Evolutionary conservation across 805 yeast species (phyloP).

Genomic region (Candida tammaniensis): DNA sequence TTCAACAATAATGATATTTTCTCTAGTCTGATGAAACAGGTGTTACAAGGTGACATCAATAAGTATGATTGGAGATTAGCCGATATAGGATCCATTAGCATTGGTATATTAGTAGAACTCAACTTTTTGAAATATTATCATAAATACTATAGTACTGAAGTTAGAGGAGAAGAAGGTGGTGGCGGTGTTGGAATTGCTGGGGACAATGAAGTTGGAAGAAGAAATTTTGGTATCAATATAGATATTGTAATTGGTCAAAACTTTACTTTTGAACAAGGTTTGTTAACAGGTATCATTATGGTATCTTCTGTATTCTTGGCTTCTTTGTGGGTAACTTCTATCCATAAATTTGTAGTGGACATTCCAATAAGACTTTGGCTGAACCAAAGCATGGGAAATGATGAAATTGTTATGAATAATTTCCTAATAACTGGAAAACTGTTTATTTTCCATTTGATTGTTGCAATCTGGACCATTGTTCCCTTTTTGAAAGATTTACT

Average conservation of each 20-base stretch:
- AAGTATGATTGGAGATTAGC: slow-evolving; percentile 11
- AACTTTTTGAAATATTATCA: slow-evolving; percentile 9
- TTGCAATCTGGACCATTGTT: slow-evolving; percentile 8
- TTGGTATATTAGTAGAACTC: slow-evolving; percentile 11
- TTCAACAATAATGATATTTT: too few species aligned
- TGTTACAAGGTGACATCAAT: slow-evolving; percentile 2
- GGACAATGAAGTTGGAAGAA: neutral
- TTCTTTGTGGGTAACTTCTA: slow-evolving; percentile 17
- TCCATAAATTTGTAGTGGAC: slow-evolving; percentile 22
- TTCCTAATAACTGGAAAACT: neutral
- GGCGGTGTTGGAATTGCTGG: neutral
- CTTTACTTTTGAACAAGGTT: neutral
- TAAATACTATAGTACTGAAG: neutral
- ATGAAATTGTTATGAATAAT: neutral
- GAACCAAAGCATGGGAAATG: neutral
- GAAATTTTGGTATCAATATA: slow-evolving; percentile 4
- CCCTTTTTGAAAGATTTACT: slow-evolving; percentile 8
- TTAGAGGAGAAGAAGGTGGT: slow-evolving; percentile 1
- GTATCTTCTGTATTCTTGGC: slow-evolving; percentile 1
- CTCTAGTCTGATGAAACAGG: too few species aligned
- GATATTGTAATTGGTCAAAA: slow-evolving; percentile 2
- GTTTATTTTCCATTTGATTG: slow-evolving; percentile 3
- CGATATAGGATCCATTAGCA: slow-evolving; percentile 10
- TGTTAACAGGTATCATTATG: neutral
- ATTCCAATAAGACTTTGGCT: slow-evolving; percentile 12